These are phyloP conservation scores for Globisporangium orthogonon DNA, from an alignment of 352 stramenopile genomes.

Conservation along the genomic window DNA sequence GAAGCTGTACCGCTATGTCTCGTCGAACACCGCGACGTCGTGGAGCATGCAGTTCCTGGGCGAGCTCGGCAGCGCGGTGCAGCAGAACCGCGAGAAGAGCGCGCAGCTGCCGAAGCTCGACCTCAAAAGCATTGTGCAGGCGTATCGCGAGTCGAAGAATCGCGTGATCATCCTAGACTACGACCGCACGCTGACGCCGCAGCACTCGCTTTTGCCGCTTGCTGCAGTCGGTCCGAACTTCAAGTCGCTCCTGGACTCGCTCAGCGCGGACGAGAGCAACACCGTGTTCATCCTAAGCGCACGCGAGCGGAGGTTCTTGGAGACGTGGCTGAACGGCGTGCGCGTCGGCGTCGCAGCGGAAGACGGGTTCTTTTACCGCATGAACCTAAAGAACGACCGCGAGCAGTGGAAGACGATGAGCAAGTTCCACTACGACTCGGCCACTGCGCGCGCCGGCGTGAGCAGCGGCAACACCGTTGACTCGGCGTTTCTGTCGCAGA, in stretches of 20 bases:
- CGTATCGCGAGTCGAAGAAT: constrained; percentile 66
- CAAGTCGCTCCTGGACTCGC: constrained; percentile 62
- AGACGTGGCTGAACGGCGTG: constrained; percentile 80
- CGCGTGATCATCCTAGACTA: constrained; percentile 88
- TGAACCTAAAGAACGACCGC: constrained; percentile 63
- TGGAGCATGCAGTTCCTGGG: constrained; percentile 82
- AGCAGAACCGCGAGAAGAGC: constrained; percentile 47
- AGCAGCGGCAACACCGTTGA: constrained; percentile 26
- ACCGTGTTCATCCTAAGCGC: constrained; percentile 74
- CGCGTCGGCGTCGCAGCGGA: constrained; percentile 68
- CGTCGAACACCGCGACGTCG: constrained; percentile 72
- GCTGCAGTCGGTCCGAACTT: constrained; percentile 75
- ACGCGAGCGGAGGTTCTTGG: constrained; percentile 84
- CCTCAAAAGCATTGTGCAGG: constrained; percentile 40
- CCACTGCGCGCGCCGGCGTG: constrained; percentile 24
- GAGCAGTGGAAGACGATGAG: constrained; percentile 83
- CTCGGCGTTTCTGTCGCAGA: constrained; percentile 23
- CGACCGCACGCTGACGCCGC: constrained; percentile 74
- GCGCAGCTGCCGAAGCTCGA: constrained; percentile 59
- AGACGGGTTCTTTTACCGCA: constrained; percentile 76
- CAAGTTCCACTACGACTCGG: constrained; percentile 74
- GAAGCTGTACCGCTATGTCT: constrained; percentile 88
- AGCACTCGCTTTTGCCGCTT: constrained; percentile 72
- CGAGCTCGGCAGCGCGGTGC: constrained; percentile 55
- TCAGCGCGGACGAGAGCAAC: constrained; percentile 59